phyloP scores from a whole-genome alignment of 139 green algal genomes.

The Pleodorina starrii region DNA sequence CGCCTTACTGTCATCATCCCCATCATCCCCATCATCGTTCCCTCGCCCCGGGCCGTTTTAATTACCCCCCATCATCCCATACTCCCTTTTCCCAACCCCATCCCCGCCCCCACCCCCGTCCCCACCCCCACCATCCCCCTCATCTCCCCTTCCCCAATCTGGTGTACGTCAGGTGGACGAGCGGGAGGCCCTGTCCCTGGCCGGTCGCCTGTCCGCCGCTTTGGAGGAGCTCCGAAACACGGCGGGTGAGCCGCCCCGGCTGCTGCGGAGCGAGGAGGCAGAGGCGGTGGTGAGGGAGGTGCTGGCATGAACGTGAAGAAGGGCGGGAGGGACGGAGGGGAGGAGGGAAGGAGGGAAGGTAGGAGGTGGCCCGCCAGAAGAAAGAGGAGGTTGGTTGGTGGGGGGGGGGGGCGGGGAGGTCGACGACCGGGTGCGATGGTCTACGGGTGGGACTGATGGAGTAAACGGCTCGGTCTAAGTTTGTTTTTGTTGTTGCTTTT shows the following conservation, averaged over 20 bases:
- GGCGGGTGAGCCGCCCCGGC: not conserved
- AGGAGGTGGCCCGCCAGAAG: too few species aligned
- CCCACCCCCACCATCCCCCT: too few species aligned
- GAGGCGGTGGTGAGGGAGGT: constrained; percentile 14
- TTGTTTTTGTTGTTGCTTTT: too few species aligned
- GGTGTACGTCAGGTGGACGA: constrained; percentile 17
- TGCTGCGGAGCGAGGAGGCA: not conserved
- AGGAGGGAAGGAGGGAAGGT: too few species aligned
- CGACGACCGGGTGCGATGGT: too few species aligned
- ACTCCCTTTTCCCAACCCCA: not conserved
- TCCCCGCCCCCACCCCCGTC: not conserved
- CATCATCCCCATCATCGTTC: not conserved
- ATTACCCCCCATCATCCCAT: not conserved
- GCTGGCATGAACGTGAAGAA: constrained; percentile 1
- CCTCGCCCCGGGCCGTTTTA: not conserved
- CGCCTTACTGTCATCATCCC: not conserved
- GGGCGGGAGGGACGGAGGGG: too few species aligned
- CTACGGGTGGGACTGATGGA: too few species aligned
- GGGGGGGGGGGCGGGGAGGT: too few species aligned
- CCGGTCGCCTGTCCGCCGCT: not conserved
- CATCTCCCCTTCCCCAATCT: not conserved
- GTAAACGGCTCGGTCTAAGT: too few species aligned
- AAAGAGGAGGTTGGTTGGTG: too few species aligned
- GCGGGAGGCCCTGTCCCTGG: not conserved
- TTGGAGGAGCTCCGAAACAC: constrained; percentile 1